Percentiles rank a stretch among this genome's conserved stretches.
Evolutionary conservation across 139 green algal species (phyloP).

Genomic region (Micractinium sp.): DNA sequence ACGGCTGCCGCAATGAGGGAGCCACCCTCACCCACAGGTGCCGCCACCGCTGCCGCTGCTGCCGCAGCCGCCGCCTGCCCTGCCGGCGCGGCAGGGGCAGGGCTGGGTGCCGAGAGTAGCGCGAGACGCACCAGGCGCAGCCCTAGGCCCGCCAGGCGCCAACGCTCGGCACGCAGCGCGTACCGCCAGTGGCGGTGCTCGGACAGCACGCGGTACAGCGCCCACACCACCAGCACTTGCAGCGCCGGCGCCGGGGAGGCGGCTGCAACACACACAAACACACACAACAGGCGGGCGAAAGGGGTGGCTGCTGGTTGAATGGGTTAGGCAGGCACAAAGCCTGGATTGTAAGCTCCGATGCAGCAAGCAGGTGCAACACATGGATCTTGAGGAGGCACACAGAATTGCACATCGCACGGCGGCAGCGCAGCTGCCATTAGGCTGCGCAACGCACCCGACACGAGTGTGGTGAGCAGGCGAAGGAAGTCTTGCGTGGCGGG

Average conservation of each 20-base stretch:
- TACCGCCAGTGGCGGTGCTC: conserved; percentile 46
- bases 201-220: conserved; percentile 51
- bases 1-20: conserved; percentile 6
- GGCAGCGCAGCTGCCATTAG: too few species aligned
- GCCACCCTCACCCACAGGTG: neutral
- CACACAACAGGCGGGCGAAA: neutral
- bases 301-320: too few species aligned
- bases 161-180: conserved; percentile 33
- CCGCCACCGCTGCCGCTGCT: neutral
- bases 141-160: conserved; percentile 38
- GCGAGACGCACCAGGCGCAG: conserved; percentile 56
- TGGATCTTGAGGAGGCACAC: too few species aligned
- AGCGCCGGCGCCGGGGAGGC: conserved; percentile 25
- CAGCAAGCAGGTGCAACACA: too few species aligned
- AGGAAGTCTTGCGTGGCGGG: conserved; percentile 55
- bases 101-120: conserved; percentile 28
- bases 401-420: too few species aligned
- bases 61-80: neutral
- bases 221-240: conserved; percentile 40
- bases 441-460: conserved; percentile 24
- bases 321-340: too few species aligned
- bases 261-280: neutral
- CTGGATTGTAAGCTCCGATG: too few species aligned
- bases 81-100: neutral
- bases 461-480: conserved; percentile 45